Evolutionary conservation across 2,329 filamentous ascomycete genomes (phyloP).

Genomic region (Aspergillus terreus): DNA sequence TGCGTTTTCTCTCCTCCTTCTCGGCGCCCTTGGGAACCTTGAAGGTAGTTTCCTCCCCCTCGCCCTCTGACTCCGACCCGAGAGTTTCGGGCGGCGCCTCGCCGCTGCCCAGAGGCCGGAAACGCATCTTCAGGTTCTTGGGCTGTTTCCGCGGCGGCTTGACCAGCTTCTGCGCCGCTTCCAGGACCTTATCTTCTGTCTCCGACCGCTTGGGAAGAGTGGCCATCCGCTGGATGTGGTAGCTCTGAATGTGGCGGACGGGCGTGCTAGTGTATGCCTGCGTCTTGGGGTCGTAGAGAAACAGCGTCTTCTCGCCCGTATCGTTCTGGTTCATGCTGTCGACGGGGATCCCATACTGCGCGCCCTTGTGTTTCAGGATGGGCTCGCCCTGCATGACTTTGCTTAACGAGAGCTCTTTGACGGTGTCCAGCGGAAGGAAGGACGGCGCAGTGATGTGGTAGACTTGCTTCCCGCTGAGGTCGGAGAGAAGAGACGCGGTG

Average conservation of each 20-base stretch:
- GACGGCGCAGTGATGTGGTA: conserved; percentile 48
- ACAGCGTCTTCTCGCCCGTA: conserved; percentile 27
- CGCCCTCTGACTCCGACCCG: conserved; percentile 37
- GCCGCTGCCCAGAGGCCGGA: conserved; percentile 40
- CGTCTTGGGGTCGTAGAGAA: conserved; percentile 34
- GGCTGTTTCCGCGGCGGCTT: conserved; percentile 40
- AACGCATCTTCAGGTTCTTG: conserved; percentile 43
- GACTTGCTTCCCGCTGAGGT: conserved; percentile 44
- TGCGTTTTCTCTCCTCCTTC: conserved; percentile 35
- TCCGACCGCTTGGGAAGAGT: conserved; percentile 25
- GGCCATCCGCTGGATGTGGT: conserved; percentile 36
- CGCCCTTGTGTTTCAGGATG: conserved; percentile 40
- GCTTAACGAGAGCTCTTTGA: conserved; percentile 43
- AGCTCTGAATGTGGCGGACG: conserved; percentile 27
- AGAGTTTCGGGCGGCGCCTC: conserved; percentile 30
- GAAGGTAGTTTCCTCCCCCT: conserved; percentile 30
- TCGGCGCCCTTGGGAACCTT: conserved; percentile 28
- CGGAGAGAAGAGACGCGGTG: conserved; percentile 32
- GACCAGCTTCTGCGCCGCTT: conserved; percentile 24
- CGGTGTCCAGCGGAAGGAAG: conserved; percentile 40
- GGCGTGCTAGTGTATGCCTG: conserved; percentile 29
- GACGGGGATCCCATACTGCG: conserved; percentile 39
- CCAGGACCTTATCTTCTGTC: conserved; percentile 21
- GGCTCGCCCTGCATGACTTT: conserved; percentile 39
- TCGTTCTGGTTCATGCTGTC: conserved; percentile 29